phyloP scores from a whole-genome alignment of 2,329 filamentous ascomycete species.

The Scedosporium apiospermum region DNA sequence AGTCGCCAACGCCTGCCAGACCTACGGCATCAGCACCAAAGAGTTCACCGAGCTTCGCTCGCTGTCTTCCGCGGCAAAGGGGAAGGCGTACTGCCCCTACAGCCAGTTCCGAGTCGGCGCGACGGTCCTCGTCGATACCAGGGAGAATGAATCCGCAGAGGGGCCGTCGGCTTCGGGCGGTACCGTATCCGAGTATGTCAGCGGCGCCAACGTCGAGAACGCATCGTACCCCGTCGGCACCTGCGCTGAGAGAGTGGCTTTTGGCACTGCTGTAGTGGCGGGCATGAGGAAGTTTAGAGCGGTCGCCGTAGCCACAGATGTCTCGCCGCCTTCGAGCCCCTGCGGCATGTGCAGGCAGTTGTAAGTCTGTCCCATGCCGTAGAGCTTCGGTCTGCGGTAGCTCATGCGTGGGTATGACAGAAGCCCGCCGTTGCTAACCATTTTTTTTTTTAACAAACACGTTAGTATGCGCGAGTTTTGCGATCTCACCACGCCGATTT shows the following conservation, averaged over 20 bases:
- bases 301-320: constrained; percentile 77
- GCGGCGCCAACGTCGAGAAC: constrained; percentile 89
- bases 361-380: constrained; percentile 36
- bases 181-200: constrained; percentile 35
- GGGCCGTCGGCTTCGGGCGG: neutral
- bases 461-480: constrained; percentile 68
- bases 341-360: constrained; percentile 97
- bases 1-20: constrained; percentile 17
- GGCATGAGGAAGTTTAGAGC: constrained; percentile 58
- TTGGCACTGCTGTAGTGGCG: constrained; percentile 65
- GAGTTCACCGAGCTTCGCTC: constrained; percentile 58
- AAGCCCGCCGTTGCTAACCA: neutral
- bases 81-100: constrained; percentile 82
- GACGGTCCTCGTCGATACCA: constrained; percentile 49
- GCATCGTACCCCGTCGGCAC: constrained; percentile 89
- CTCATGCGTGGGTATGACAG: no score
- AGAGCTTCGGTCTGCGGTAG: neutral
- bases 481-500: constrained; percentile 58
- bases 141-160: constrained; percentile 27
- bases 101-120: constrained; percentile 87
- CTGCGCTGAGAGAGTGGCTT: constrained; percentile 86
- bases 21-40: constrained; percentile 41
- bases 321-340: constrained; percentile 58
- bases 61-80: constrained; percentile 62
- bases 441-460: neutral